Conservation (phyloP, 2,329 filamentous ascomycete genomes). For the Scytalidium lignicola region DNA sequence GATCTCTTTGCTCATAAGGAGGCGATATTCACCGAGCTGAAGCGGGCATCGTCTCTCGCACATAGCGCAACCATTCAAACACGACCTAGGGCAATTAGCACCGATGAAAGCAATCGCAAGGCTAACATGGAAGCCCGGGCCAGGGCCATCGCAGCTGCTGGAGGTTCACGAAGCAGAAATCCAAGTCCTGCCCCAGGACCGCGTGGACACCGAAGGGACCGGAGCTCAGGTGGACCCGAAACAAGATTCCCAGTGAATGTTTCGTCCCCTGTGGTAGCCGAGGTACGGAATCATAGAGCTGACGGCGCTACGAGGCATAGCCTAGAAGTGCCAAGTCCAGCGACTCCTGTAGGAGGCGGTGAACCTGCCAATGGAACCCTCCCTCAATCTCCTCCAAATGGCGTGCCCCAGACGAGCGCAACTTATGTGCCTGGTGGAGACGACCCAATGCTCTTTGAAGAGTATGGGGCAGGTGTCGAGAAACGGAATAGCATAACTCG, state of each 20-base stretch:
- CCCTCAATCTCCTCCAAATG: constrained; percentile 14
- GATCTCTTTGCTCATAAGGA: constrained; percentile 94
- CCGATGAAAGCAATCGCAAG: constrained; percentile 91
- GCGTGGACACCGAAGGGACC: constrained; percentile 67
- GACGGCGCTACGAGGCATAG: constrained; percentile 49
- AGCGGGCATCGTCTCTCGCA: constrained; percentile 73
- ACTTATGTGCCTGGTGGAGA: constrained; percentile 24
- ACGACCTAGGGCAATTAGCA: constrained; percentile 82
- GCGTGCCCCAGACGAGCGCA: constrained; percentile 20
- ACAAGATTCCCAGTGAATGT: constrained; percentile 73
- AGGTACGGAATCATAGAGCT: constrained; percentile 8
- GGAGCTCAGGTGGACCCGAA: constrained; percentile 66
- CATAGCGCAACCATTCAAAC: constrained; percentile 56
- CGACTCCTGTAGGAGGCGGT: constrained; percentile 1
- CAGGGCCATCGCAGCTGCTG: constrained; percentile 62
- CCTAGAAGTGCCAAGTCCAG: constrained; percentile 66
- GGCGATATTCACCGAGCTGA: constrained; percentile 90
- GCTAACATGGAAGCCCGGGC: constrained; percentile 92
- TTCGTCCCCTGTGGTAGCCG: not conserved
- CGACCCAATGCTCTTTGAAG: constrained; percentile 14
- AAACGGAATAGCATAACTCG: constrained; percentile 63
- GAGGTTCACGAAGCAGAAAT: constrained; percentile 62
- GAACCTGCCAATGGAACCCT: constrained; percentile 15
- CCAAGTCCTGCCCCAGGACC: constrained; percentile 66
- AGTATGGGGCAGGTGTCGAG: constrained; percentile 34